Conservation (phyloP, 1,139 yeast genomes). For the Petasospora rhodanensis region DNA sequence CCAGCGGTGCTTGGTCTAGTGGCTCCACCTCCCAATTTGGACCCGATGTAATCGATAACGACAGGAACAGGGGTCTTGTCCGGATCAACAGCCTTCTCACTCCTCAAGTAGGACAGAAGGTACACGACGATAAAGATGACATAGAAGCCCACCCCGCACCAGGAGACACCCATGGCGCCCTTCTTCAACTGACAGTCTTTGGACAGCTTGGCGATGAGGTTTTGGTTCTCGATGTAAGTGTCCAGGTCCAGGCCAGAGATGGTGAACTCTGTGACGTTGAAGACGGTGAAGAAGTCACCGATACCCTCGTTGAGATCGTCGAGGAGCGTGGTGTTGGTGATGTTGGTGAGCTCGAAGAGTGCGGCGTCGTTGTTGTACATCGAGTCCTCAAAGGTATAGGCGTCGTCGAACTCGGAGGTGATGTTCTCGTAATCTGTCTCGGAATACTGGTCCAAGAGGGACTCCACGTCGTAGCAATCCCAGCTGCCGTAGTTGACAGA, state of each 20-base stretch:
- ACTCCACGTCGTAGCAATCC: slow-evolving; percentile 1
- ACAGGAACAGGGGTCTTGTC: too few relatives aligned
- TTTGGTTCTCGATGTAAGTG: neutral
- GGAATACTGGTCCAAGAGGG: slow-evolving; percentile 2
- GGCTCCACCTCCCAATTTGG: too few relatives aligned
- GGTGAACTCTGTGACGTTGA: neutral
- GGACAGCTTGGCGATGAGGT: slow-evolving; percentile 1
- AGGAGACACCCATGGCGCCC: slow-evolving; percentile 3
- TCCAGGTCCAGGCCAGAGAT: too few relatives aligned
- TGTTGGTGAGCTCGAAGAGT: too few relatives aligned
- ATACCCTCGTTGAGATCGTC: neutral
- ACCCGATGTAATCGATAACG: too few relatives aligned
- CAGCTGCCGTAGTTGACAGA: slow-evolving; percentile 3
- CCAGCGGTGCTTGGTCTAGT: too few relatives aligned
- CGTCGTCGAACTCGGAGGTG: too few relatives aligned
- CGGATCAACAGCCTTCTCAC: too few relatives aligned
- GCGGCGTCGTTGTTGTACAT: neutral
- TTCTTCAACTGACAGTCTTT: slow-evolving; percentile 5
- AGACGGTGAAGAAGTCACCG: neutral
- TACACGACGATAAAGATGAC: too few relatives aligned
- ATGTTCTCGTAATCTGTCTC: neutral
- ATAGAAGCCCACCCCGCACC: slow-evolving; percentile 2
- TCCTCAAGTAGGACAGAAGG: too few relatives aligned
- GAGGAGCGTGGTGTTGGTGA: too few relatives aligned
- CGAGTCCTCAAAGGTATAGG: too few relatives aligned